Evolutionary conservation across 1,139 yeast species (phyloP), one percentile per base, ranked within the genome.

Genomic region (Sugiyamaella neomexicana): DNA sequence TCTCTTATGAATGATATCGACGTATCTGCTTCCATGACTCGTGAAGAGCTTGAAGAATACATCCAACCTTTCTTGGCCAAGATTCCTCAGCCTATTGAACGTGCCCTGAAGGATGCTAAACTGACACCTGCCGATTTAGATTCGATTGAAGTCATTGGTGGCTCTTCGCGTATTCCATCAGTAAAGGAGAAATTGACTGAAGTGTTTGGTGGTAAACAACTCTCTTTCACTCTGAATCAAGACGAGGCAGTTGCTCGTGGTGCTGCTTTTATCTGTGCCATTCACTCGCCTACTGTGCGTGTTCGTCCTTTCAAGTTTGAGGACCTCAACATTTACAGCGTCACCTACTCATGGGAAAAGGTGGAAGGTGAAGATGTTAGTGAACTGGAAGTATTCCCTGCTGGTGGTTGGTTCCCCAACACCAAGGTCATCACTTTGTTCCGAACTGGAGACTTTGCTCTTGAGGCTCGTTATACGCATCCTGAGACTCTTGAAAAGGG

Each of bases 201-300:
- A 70, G 79, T 88, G 62, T 89, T 93, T 71, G 90, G 89, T 71
- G 90, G 89, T 71, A 89, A 89, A 80, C 86, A 79, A 66, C 81
- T 93, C 71, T 89, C 97, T 45, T 88, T 89, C 79, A 95, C 98
- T 66, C 83, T 95, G 76, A 93, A 95, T 82, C 98, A 91, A 79
- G 99, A 93, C 72, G 99, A 93, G 81, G 97, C 99, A 61, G 86
- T 91, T 73, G 98, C 99, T 59, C 88, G 95, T 75, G 99, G 99
- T 80, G 95, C 96, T 66, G 97, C 99, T 54, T 95, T 93, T 77
- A 89, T 95, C 69, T 93, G 99, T 76, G 99, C 99, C 66, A 89
- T 91, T 77, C 98, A 91, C 81, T 93, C 99, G 31, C 99, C 99
- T 75, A 91, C 97, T 63, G 85, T 93, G 69, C 88, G 99, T 79